These are phyloP conservation scores for Fusarium luffae DNA, from an alignment of 2,329 filamentous ascomycete species.

Conservation along the genomic window DNA sequence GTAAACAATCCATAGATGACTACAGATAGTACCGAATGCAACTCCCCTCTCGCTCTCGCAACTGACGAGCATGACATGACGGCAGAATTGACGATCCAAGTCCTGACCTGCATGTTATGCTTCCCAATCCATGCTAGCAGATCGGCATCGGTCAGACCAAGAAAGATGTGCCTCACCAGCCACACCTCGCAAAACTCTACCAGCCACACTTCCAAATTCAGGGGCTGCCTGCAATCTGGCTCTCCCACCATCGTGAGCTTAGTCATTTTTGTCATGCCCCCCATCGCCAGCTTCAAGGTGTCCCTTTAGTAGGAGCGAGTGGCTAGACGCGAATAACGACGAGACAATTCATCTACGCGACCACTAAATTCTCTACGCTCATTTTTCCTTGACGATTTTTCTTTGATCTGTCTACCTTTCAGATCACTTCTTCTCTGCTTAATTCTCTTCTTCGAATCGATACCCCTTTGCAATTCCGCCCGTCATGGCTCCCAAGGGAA, in stretches of 20 bases:
- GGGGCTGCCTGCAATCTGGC: constrained; percentile 44
- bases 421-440: not conserved
- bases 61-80: constrained; percentile 22
- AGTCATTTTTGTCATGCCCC: constrained; percentile 26
- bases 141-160: constrained; percentile 25
- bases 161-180: constrained; percentile 15
- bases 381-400: constrained; percentile 32
- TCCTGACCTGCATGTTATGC: constrained; percentile 29
- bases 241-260: constrained; percentile 38
- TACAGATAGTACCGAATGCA: not conserved
- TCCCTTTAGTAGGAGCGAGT: constrained; percentile 36
- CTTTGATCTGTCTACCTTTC: not conserved
- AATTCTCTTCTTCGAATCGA: constrained; percentile 1
- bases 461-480: constrained; percentile 15
- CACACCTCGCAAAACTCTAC: not conserved
- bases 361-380: constrained; percentile 42
- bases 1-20: not conserved
- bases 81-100: constrained; percentile 25
- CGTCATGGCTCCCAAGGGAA: constrained; percentile 60
- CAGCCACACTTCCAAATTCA: constrained; percentile 39
- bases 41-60: not conserved
- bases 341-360: constrained; percentile 36
- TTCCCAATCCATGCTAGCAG: constrained; percentile 21
- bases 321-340: constrained; percentile 42
- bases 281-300: constrained; percentile 40